Conservation (phyloP, 1,139 yeast genomes). For the Groenewaldozyma auringiensis region DNA sequence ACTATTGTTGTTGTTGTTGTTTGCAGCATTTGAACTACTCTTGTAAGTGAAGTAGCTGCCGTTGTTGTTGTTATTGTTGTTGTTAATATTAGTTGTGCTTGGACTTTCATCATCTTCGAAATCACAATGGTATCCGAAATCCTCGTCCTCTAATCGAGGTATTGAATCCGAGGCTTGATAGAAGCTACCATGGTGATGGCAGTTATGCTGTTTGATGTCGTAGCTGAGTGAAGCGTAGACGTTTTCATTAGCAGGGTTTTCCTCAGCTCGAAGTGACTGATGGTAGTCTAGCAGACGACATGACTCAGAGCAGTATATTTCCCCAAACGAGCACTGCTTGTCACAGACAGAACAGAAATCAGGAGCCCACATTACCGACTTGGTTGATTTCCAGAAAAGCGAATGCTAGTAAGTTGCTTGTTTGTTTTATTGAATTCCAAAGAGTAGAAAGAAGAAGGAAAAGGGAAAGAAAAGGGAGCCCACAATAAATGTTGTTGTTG, state of each 20-base stretch:
- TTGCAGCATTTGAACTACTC: background rate
- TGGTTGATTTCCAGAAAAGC: no score
- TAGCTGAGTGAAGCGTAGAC: constrained; percentile 13
- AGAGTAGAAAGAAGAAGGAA: no score
- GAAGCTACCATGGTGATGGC: background rate
- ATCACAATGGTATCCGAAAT: background rate
- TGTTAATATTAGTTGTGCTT: background rate
- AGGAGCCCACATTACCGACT: constrained; percentile 32
- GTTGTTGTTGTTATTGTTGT: background rate
- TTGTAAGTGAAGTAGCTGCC: background rate
- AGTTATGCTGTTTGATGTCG: background rate
- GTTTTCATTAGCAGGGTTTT: constrained; percentile 8
- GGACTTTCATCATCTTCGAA: background rate
- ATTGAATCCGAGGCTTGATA: background rate
- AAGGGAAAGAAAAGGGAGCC: no score
- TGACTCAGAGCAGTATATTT: constrained; percentile 35
- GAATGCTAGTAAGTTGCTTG: no score
- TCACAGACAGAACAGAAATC: constrained; percentile 40
- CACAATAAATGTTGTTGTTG: no score
- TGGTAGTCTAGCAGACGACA: constrained; percentile 24
- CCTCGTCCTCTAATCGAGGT: background rate
- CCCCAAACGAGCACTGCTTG: constrained; percentile 34
- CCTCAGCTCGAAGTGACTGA: constrained; percentile 9
- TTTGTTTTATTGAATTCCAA: no score
- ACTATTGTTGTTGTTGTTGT: background rate